These are phyloP conservation scores for Aureobasidium sp. DNA, from an alignment of 2,329 filamentous ascomycete genomes.

Conservation along the genomic window DNA sequence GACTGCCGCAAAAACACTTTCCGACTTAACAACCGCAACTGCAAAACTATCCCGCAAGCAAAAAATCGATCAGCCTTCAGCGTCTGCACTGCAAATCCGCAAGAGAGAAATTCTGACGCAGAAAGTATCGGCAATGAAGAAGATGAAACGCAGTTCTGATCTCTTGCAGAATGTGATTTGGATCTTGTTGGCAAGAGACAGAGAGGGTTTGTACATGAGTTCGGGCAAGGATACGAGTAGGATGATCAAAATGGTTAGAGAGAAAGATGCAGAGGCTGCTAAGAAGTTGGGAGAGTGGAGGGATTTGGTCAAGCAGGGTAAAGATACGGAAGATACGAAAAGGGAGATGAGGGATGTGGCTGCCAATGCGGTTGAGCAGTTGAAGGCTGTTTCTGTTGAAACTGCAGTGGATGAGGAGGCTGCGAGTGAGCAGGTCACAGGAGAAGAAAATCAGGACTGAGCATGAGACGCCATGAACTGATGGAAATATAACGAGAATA, in stretches of 20 bases:
- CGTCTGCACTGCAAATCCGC: slow-evolving; percentile 10
- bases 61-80: slow-evolving; percentile 18
- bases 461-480: too few species aligned
- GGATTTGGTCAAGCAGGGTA: slow-evolving; percentile 22
- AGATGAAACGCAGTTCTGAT: slow-evolving; percentile 21
- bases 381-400: neutral
- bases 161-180: slow-evolving; percentile 27
- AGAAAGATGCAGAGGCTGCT: slow-evolving; percentile 18
- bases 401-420: neutral
- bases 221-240: slow-evolving; percentile 27
- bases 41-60: slow-evolving; percentile 21
- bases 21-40: slow-evolving; percentile 18
- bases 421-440: neutral
- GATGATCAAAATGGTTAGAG: slow-evolving; percentile 25
- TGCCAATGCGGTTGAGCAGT: slow-evolving; percentile 13
- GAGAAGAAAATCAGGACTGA: neutral
- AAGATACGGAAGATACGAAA: slow-evolving; percentile 18
- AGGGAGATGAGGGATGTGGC: slow-evolving; percentile 22
- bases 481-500: neutral
- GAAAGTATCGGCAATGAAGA: slow-evolving; percentile 19
- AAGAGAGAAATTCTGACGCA: slow-evolving; percentile 18
- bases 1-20: slow-evolving; percentile 16
- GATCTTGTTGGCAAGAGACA: slow-evolving; percentile 20
- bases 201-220: slow-evolving; percentile 22
- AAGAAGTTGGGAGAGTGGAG: slow-evolving; percentile 21